Conservation (phyloP, 306 rosid species). For the Dryas octopetala region DNA sequence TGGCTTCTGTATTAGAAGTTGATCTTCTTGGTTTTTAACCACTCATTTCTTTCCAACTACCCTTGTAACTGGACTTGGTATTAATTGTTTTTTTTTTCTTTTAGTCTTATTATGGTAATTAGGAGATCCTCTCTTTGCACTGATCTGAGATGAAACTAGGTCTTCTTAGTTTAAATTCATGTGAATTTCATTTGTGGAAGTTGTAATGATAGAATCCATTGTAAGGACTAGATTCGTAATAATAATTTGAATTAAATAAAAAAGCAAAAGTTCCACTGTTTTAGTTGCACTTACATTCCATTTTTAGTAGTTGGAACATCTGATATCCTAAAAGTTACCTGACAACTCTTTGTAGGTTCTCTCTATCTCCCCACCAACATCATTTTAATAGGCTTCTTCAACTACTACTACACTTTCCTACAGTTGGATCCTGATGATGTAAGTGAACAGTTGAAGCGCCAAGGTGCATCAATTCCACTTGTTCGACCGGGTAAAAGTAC, state of each 20-base stretch:
- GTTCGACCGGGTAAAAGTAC: slow-evolving; percentile 91
- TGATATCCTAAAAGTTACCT: slow-evolving; percentile 21
- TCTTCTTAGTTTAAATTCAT: not conserved
- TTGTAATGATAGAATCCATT: not conserved
- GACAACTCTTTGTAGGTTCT: slow-evolving; percentile 59
- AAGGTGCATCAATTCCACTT: slow-evolving; percentile 97
- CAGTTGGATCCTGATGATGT: slow-evolving; percentile 96
- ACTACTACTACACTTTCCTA: slow-evolving; percentile 94
- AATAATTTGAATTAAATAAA: not conserved
- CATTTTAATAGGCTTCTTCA: slow-evolving; percentile 91
- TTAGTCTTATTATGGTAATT: not conserved
- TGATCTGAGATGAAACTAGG: not conserved
- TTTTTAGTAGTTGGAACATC: slow-evolving; percentile 2
- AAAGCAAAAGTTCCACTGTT: not conserved
- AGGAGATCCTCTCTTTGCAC: not conserved
- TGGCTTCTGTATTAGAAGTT: slow-evolving; percentile 16
- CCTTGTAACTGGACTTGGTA: not conserved
- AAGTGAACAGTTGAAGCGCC: slow-evolving; percentile 92
- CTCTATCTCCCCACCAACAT: slow-evolving; percentile 87
- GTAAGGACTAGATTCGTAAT: not conserved
- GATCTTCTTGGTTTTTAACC: not conserved
- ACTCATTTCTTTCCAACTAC: not conserved
- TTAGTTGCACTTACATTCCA: not conserved
- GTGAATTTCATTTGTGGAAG: not conserved
- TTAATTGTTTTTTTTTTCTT: not conserved